phyloP scores from a whole-genome alignment of 2,329 filamentous ascomycete genomes.

The Drechslerella stenobrocha region DNA sequence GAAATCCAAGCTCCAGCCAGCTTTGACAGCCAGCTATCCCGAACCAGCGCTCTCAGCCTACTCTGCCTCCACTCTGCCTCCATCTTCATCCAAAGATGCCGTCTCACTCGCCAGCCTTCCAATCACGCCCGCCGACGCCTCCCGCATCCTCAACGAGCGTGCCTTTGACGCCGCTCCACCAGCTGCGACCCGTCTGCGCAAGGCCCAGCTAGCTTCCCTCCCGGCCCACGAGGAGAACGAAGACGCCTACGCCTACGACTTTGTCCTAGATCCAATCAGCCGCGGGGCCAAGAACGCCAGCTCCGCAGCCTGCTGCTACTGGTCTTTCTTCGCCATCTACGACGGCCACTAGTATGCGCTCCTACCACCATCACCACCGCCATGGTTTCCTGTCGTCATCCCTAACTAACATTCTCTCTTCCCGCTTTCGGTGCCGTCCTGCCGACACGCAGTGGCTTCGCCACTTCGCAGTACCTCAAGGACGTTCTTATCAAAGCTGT shows the following conservation, averaged over 20 bases:
- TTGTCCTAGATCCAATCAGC: slow-evolving; percentile 19
- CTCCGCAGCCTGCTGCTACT: neutral
- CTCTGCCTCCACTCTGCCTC: neutral
- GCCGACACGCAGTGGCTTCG: slow-evolving; percentile 17
- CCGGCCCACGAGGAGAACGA: slow-evolving; percentile 43
- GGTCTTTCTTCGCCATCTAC: slow-evolving; percentile 42
- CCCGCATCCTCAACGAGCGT: slow-evolving; percentile 29
- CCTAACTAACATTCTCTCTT: slow-evolving; percentile 6
- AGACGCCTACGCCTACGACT: slow-evolving; percentile 33
- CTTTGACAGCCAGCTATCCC: neutral
- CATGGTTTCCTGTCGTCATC: neutral
- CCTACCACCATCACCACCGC: no score
- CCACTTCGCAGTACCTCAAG: slow-evolving; percentile 34
- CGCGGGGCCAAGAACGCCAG: neutral
- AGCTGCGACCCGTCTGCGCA: slow-evolving; percentile 10
- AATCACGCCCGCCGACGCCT: slow-evolving; percentile 27
- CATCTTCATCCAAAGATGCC: neutral
- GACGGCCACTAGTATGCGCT: slow-evolving; percentile 41
- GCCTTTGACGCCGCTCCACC: slow-evolving; percentile 18
- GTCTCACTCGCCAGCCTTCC: neutral
- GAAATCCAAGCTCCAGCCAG: neutral
- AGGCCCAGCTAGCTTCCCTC: slow-evolving; percentile 32
- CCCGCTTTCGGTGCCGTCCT: slow-evolving; percentile 1
- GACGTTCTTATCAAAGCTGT: slow-evolving; percentile 21
- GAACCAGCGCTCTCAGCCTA: neutral